Conservation (phyloP, 2,329 filamentous ascomycete species). For the Hirsutella minnesotensis region DNA sequence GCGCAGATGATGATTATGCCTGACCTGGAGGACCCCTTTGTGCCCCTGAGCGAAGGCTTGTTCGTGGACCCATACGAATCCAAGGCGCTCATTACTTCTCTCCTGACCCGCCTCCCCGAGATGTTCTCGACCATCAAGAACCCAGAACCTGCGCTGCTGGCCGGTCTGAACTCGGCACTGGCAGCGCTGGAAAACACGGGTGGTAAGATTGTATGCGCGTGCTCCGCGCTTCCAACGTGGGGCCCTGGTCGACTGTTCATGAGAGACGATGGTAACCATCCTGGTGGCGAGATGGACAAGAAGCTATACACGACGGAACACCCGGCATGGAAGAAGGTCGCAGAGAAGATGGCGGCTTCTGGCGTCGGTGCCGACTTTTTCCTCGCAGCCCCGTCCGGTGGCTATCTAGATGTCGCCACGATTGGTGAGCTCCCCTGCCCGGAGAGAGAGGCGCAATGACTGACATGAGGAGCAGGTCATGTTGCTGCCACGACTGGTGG, state of each 20-base stretch:
- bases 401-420: constrained; percentile 86
- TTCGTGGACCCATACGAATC: constrained; percentile 93
- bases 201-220: constrained; percentile 81
- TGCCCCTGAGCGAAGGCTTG: constrained; percentile 79
- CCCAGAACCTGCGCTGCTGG: constrained; percentile 78
- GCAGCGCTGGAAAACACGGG: constrained; percentile 78
- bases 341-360: constrained; percentile 75
- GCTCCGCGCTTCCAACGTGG: constrained; percentile 82
- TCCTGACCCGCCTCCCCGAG: constrained; percentile 70
- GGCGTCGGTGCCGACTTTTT: constrained; percentile 93
- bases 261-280: constrained; percentile 78
- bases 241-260: constrained; percentile 77
- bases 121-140: constrained; percentile 85
- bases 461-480: constrained; percentile 44
- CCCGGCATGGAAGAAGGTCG: constrained; percentile 72
- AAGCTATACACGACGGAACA: constrained; percentile 88
- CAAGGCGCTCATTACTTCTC: constrained; percentile 72
- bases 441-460: not conserved
- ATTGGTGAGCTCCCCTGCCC: constrained; percentile 45
- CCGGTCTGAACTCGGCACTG: constrained; percentile 71
- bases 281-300: constrained; percentile 80
- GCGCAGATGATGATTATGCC: constrained; percentile 99
- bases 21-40: constrained; percentile 91
- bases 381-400: constrained; percentile 77
- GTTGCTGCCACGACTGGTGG: constrained; percentile 83